Conservation (phyloP, 805 yeast genomes). For the Candida piceae region DNA sequence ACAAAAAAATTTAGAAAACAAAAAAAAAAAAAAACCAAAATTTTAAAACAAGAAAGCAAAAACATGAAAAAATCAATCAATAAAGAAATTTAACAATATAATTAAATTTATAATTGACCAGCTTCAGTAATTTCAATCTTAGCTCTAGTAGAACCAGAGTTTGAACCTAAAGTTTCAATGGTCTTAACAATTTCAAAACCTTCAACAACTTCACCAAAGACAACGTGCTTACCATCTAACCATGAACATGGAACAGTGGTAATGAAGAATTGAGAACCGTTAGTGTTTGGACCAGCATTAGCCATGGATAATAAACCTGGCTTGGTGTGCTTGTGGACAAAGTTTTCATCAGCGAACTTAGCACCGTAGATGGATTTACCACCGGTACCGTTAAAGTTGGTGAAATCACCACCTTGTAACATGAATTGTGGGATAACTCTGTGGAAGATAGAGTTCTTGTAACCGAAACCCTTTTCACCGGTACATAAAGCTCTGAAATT, state of each 20-base stretch:
- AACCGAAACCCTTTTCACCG: constrained; percentile 93
- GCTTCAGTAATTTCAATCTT: constrained; percentile 51
- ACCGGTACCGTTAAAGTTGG: constrained; percentile 85
- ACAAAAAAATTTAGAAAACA: neutral
- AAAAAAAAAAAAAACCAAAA: neutral
- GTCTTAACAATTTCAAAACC: constrained; percentile 74
- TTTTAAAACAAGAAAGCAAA: neutral
- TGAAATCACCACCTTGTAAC: constrained; percentile 95
- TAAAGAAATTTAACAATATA: neutral
- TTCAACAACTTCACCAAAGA: constrained; percentile 68
- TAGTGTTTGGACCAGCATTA: constrained; percentile 88
- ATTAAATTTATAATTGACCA: constrained; percentile 46
- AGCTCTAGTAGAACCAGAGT: constrained; percentile 45
- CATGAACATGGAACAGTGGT: constrained; percentile 75
- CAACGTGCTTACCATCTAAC: constrained; percentile 78
- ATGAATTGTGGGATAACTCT: constrained; percentile 94
- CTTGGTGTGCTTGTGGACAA: constrained; percentile 64
- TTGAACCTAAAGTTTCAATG: constrained; percentile 64
- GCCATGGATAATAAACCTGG: constrained; percentile 90
- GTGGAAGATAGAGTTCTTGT: constrained; percentile 86
- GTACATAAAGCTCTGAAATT: constrained; percentile 79
- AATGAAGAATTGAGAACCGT: constrained; percentile 87
- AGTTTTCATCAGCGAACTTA: constrained; percentile 59
- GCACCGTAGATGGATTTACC: constrained; percentile 83
- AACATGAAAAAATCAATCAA: neutral